Base-by-base conservation (phyloP, 495 filamentous ascomycete genomes). In the Friedmanniomyces endolithicus region DNA sequence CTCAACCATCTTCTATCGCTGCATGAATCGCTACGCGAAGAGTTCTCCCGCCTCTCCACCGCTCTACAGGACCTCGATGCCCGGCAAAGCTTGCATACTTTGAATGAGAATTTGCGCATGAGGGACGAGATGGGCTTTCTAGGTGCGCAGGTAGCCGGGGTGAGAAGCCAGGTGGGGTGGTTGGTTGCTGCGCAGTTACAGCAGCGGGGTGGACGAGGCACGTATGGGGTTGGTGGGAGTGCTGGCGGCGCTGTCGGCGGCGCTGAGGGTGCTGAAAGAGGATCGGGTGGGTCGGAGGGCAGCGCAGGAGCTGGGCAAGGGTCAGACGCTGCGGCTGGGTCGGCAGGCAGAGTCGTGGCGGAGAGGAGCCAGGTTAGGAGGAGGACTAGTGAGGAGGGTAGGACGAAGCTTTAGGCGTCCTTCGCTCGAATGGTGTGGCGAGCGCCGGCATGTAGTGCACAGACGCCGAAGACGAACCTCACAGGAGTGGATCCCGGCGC, bases 81-180 rank as follows among this genome's bases (percentile, higher is more conserved):
- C 11, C 75, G 80, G 22, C 77, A 79, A 25, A 82, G 74, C 63
- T 82, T 86, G 81, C 73, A 81, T 52, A 71, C 81, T 48, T 76
- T 86, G 71, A 85, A 82, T 63, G 83, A 86, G 65, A 80, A 71
- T 37, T 70, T 85, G 27, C 77, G 81, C 7, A 72, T 76, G 46
- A 80, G 84, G 53, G 83, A 86, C 59, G 82, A 86, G 54, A 75
- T 85, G 68, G 75, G 80, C 1, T 79, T 82, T 52, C 78, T 78
- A 0, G 82, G 80, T 52, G 81, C 83, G 6, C 81, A 79, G 16
- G 72, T 86, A 44, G 75, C 73, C 57, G 74, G 72, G 24, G 74
- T 86, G 37, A 74, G 81, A 34, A 77, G 82, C 73, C 83, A 86
- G 59, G 69, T 87, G 14, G 81, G 85, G 51, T 85, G 83, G 81